Evolutionary conservation across 306 rosid genomes (phyloP), one percentile per base, ranked within the genome.

Genomic region (Lotus japonicus): DNA sequence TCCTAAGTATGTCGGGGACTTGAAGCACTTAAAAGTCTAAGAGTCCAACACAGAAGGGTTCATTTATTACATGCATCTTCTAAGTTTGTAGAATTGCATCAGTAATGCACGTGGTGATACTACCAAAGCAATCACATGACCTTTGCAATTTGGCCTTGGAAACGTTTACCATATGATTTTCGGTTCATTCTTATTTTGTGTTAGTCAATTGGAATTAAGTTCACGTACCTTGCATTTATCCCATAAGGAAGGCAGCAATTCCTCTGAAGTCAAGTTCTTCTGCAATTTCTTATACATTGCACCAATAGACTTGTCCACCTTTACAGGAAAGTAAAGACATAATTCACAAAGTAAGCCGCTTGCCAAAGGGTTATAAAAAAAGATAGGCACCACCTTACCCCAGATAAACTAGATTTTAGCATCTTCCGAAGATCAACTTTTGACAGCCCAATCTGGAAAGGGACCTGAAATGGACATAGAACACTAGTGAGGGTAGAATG

Each of bases 171-270:
- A 10, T 39, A 3, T 14, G 26, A 55, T 28, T 63, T 54, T 46
- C 3, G 1, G 31, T 7, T 12, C 46, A 12, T 53, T 35, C 46
- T 15, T 66, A 2, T 9, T 55, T 33, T 39, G 57, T 42, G 63
- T 52, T n/a, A 42, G 54, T 14, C 26, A 38, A 55, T 11, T 41
- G 45, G 66, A 58, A 49, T 49, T 56, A 54, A 12, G 67, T 23
- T 36, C 17, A n/a, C 73, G 18, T 81, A 90, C 99, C 97, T 94
- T 94, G 97, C 99, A 94, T 74, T 90, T 94, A 48, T 94, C 96
- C 99, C 99, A 94, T 62, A 94, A 78, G 59, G 99, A 90, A 71
- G 99, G 99, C 69, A 94, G 70, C n/a, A 94, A 79, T 80, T 94
- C 96, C 84, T 94, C 99, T 6, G 92, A 86, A 15, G 97, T 94